phyloP scores from a whole-genome alignment of 352 stramenopile species.

The Phytophthora colocasiae region DNA sequence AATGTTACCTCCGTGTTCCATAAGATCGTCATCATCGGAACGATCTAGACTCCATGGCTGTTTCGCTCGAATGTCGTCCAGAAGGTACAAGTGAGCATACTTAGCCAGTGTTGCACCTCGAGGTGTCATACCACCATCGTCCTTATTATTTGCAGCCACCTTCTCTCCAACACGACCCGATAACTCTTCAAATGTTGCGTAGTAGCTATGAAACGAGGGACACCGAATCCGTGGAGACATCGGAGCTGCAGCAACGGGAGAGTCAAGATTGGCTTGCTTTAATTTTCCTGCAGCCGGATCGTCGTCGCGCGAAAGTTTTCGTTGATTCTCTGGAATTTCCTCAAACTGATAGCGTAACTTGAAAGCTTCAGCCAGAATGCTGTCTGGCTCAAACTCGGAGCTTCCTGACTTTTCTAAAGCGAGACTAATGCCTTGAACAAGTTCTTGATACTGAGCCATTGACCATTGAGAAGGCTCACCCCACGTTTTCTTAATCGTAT shows the following conservation, averaged over 20 bases:
- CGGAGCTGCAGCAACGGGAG: conserved; percentile 13
- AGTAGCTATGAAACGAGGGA: conserved; percentile 77
- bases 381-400: conserved; percentile 38
- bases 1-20: conserved; percentile 4
- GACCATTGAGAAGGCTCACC: conserved; percentile 56
- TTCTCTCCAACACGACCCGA: conserved; percentile 20
- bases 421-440: conserved; percentile 66
- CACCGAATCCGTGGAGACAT: conserved; percentile 51
- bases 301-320: conserved; percentile 41
- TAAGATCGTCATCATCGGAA: conserved; percentile 50
- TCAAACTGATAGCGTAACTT: conserved; percentile 72
- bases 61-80: conserved; percentile 62
- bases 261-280: conserved; percentile 15
- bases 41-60: conserved; percentile 69
- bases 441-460: conserved; percentile 61
- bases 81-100: conserved; percentile 77
- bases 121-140: conserved; percentile 48
- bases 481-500: conserved; percentile 52
- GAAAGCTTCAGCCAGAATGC: conserved; percentile 60
- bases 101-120: conserved; percentile 78
- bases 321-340: conserved; percentile 69
- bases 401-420: conserved; percentile 54
- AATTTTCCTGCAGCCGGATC: conserved; percentile 7
- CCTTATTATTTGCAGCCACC: not conserved
- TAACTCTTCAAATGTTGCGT: conserved; percentile 74